A percentile compares a stretch with the other conserved stretches of the same genome.
These are phyloP conservation scores for Trichoderma atrobrunneum DNA, from an alignment of 2,329 filamentous ascomycete species.

Conservation along the genomic window DNA sequence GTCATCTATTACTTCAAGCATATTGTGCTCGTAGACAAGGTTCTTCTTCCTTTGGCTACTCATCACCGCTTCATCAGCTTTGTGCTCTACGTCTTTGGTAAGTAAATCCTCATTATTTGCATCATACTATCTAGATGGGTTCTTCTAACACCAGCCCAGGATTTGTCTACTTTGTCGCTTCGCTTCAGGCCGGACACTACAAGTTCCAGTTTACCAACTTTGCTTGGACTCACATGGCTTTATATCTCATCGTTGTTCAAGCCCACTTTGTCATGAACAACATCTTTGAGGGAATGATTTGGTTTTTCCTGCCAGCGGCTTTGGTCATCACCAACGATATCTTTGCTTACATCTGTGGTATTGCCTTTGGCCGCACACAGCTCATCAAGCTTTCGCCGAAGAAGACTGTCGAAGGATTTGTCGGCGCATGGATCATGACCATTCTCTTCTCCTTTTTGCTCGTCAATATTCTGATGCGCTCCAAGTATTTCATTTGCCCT, in stretches of 20 bases:
- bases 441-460: slow-evolving; percentile 79
- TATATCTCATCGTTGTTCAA: slow-evolving; percentile 96
- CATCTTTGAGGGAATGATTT: slow-evolving; percentile 98
- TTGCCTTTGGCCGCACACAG: slow-evolving; percentile 93
- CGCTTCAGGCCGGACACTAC: slow-evolving; percentile 92
- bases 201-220: slow-evolving; percentile 99
- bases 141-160: slow-evolving; percentile 51
- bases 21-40: slow-evolving; percentile 89
- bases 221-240: slow-evolving; percentile 98
- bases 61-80: slow-evolving; percentile 99
- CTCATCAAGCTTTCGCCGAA: slow-evolving; percentile 98
- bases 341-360: slow-evolving; percentile 95
- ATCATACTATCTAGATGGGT: neutral
- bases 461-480: slow-evolving; percentile 80
- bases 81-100: slow-evolving; percentile 94
- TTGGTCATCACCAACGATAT: slow-evolving; percentile 99
- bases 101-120: neutral
- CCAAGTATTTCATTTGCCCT: slow-evolving; percentile 97
- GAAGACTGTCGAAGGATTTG: slow-evolving; percentile 97
- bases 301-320: slow-evolving; percentile 95
- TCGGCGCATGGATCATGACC: slow-evolving; percentile 95
- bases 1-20: slow-evolving; percentile 99
- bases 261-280: slow-evolving; percentile 99
- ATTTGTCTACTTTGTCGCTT: slow-evolving; percentile 96
- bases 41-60: slow-evolving; percentile 87